Percentiles rank a stretch among this genome's conserved stretches.
Conservation (phyloP, 2,329 filamentous ascomycete genomes). For the Alternaria burnsii region DNA sequence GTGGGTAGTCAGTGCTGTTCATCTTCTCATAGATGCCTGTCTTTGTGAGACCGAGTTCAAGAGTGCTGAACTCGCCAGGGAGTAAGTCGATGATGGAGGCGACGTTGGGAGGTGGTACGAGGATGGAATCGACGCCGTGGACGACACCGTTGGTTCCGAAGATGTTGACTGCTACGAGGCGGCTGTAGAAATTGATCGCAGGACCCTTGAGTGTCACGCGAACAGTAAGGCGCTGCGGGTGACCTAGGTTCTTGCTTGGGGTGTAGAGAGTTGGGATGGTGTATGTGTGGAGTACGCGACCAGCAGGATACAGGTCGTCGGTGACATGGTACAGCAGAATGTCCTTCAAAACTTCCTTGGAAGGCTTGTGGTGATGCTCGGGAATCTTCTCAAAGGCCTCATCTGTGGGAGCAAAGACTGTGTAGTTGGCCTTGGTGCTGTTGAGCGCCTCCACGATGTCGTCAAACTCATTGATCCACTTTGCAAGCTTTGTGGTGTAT, state of each 20-base stretch:
- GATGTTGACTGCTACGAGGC: slow-evolving; percentile 74
- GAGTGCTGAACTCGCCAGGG: slow-evolving; percentile 78
- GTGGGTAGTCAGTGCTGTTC: slow-evolving; percentile 58
- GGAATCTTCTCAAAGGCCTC: slow-evolving; percentile 75
- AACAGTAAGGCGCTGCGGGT: slow-evolving; percentile 74
- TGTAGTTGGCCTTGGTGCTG: slow-evolving; percentile 76
- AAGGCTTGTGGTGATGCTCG: slow-evolving; percentile 65
- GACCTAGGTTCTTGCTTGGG: slow-evolving; percentile 61
- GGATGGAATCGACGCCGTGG: slow-evolving; percentile 76
- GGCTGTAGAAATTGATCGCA: slow-evolving; percentile 79
- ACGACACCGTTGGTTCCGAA: slow-evolving; percentile 81
- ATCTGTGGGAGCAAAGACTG: slow-evolving; percentile 82
- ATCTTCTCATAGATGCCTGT: slow-evolving; percentile 73
- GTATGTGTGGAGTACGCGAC: slow-evolving; percentile 71
- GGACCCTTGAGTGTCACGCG: slow-evolving; percentile 70
- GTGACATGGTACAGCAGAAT: slow-evolving; percentile 80
- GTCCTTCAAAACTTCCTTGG: slow-evolving; percentile 73
- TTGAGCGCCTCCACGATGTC: slow-evolving; percentile 78
- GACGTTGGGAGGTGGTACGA: slow-evolving; percentile 77
- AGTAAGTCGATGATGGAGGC: slow-evolving; percentile 70
- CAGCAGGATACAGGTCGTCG: slow-evolving; percentile 70
- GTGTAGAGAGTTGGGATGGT: slow-evolving; percentile 77
- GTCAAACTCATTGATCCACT: slow-evolving; percentile 76
- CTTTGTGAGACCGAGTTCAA: slow-evolving; percentile 76
- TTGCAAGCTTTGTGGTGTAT: slow-evolving; percentile 78